Evolutionary conservation across 768 basidiomycete genomes (phyloP), one percentile per base, ranked within the genome.

Genomic region (Daedaleopsis sinensis): DNA sequence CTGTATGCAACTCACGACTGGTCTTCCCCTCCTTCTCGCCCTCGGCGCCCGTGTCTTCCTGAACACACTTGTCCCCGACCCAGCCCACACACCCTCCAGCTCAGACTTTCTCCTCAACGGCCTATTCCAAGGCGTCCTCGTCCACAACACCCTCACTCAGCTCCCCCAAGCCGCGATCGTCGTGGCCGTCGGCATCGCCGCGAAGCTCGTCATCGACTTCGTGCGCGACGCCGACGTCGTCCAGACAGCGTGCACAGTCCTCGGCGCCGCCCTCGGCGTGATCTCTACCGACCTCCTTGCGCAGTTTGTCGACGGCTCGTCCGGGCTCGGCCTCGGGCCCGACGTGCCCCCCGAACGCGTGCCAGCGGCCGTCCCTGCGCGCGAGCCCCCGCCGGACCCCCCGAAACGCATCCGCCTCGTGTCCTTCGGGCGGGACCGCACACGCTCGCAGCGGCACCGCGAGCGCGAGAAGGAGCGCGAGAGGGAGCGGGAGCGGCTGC

Each of bases 101-200:
- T 82, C 82, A 61, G 84, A 89, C 68, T 79, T 80, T 67, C 74
- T 91, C 70, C 84, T 93, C 58, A 74, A 83, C 53, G 91, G 91
- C 53, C 80, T 87, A 67, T 86, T 88, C 81, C 88, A 91, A 72
- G 91, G 91, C 52, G 84, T 90, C 64, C 87, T 83, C 24, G 77
- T 93, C 54, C 88, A 91, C 68, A 88, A 84, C 68, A 79, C 87
- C 57, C 80, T 84, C 63, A 84, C 76, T 67, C 79, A 82, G 70
- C 79, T 80, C 57, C 79, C 81, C 50, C 77, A 79, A 61, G 74
- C 88, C 38, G 80, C 82, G 39, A 74, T 88, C 67, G 76, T 80
- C 52, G 82, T 89, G 46, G 86, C 79, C 55, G 76, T 85, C 47
- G 81, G 77, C 51, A 84, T 91, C 64, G 78, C 78, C 44, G 81